Conservation (phyloP, 2,329 filamentous ascomycete species). For the Myriosclerotinia duriaeana region DNA sequence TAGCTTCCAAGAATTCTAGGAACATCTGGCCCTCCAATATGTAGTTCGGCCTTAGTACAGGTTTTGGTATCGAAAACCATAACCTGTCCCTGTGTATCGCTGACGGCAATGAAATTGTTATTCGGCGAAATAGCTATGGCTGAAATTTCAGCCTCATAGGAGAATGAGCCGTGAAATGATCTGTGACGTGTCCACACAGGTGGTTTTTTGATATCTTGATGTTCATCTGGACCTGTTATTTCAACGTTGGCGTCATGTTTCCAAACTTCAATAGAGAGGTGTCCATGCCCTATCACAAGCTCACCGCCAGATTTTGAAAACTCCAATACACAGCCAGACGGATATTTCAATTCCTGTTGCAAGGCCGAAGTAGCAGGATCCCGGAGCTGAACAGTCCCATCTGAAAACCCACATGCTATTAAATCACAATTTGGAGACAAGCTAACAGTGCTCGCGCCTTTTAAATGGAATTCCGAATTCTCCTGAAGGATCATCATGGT, state of each 20-base stretch:
- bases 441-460: background rate
- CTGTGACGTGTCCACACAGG: background rate
- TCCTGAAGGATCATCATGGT: background rate
- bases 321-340: background rate
- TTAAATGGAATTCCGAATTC: background rate
- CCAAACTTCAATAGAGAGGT: background rate
- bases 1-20: background rate
- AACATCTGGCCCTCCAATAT: background rate
- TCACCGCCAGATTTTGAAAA: background rate
- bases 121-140: background rate
- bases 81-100: background rate
- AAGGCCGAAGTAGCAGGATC: conserved; percentile 23
- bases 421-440: background rate
- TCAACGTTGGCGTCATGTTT: conserved; percentile 13
- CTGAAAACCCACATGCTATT: background rate
- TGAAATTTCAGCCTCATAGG: background rate
- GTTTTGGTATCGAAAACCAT: background rate
- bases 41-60: too few relatives aligned
- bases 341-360: conserved; percentile 23
- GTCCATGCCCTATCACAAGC: background rate
- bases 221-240: background rate
- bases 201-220: background rate
- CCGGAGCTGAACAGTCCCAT: conserved; percentile 14
- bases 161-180: too few relatives aligned
- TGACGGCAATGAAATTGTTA: background rate